Conservation (phyloP, 2,329 filamentous ascomycete genomes). For the Diaporthe citriasiana region DNA sequence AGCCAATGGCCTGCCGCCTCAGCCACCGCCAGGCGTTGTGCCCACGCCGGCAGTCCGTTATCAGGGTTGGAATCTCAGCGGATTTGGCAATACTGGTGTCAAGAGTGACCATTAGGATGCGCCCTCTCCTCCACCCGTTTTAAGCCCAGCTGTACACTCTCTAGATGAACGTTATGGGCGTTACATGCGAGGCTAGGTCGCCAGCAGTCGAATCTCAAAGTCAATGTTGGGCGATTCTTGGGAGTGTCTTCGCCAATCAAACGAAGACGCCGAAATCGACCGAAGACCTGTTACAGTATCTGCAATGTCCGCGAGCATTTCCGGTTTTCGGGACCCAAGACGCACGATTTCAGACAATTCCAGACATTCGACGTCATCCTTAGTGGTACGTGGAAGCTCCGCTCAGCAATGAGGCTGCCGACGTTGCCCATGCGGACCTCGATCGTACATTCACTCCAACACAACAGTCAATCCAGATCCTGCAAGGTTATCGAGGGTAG, state of each 20-base stretch:
- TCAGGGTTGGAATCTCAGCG: conserved; percentile 57
- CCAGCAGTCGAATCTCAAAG: background rate
- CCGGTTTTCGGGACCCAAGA: background rate
- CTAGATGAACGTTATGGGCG: background rate
- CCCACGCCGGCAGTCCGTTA: conserved; percentile 51
- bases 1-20: conserved; percentile 51
- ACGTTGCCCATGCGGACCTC: background rate
- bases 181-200: background rate
- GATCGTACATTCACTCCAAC: background rate
- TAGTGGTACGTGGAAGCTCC: background rate
- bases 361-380: background rate
- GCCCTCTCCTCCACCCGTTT: background rate
- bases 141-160: background rate
- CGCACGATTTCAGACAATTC: background rate
- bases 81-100: conserved; percentile 57
- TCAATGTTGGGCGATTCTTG: background rate
- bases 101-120: conserved; percentile 44
- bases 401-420: background rate
- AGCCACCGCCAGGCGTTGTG: conserved; percentile 51
- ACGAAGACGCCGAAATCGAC: background rate
- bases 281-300: background rate
- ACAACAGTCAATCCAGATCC: background rate
- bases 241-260: background rate
- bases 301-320: background rate
- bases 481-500: conserved; percentile 1